Percentiles rank a stretch among this genome's conserved stretches.
Conservation (phyloP, 768 basidiomycete genomes). For the Suillus brevipes region DNA sequence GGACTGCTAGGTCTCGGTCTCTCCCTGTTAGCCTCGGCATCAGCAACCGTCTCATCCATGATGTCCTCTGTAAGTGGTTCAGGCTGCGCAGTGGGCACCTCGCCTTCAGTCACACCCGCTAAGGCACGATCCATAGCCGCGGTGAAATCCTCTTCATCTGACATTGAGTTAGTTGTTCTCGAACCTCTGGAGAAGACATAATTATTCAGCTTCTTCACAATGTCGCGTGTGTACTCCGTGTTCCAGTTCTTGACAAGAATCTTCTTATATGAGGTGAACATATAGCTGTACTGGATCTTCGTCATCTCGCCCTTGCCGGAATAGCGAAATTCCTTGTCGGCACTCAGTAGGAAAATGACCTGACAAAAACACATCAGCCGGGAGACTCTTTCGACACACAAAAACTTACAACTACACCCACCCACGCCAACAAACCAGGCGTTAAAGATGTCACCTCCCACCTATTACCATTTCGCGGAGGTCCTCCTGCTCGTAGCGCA, state of each 20-base stretch:
- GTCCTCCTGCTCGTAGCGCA: background rate
- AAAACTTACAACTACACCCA: background rate
- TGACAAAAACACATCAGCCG: background rate
- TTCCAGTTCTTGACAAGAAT: constrained; percentile 7
- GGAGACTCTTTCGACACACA: too few relatives aligned
- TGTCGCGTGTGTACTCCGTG: background rate
- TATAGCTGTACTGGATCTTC: background rate
- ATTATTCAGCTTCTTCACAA: background rate
- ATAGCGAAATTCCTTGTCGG: background rate
- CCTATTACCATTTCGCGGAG: background rate
- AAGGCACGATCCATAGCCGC: background rate
- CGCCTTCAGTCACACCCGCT: background rate
- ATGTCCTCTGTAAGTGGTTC: background rate
- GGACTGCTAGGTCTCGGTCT: too few relatives aligned
- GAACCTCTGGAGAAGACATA: background rate
- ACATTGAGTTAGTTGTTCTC: background rate
- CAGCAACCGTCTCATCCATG: too few relatives aligned
- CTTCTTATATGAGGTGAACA: constrained; percentile 6
- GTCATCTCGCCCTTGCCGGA: background rate
- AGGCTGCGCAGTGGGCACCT: background rate
- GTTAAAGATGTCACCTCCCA: background rate
- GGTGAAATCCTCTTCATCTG: background rate
- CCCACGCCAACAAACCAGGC: constrained; percentile 5
- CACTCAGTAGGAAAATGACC: background rate
- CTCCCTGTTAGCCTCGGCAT: too few relatives aligned